Conservation (phyloP, 371 early-diverging fungal species). For the Mucor indicus region DNA sequence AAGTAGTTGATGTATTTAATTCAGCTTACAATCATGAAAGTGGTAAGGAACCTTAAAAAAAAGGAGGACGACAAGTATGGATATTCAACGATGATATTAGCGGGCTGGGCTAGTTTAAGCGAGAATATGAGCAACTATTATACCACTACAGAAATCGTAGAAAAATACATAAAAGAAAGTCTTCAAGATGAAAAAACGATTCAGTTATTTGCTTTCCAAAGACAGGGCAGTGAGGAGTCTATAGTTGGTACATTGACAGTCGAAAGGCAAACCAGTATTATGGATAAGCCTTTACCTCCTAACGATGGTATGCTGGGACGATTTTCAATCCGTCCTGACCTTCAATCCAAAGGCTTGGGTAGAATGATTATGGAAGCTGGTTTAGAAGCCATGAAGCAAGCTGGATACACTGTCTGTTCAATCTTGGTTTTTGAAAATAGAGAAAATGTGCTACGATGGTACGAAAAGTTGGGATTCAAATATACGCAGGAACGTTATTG, state of each 20-base stretch:
- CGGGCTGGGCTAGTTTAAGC: not conserved
- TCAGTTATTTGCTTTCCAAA: conserved; percentile 5
- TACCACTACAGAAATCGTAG: not conserved
- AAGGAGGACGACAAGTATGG: not conserved
- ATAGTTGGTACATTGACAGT: conserved; percentile 16
- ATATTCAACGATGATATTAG: not conserved
- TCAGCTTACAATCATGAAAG: conserved; percentile 9
- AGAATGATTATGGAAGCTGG: conserved; percentile 32
- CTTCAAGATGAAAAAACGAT: no score
- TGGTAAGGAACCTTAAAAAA: not conserved
- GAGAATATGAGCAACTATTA: not conserved
- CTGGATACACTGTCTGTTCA: conserved; percentile 17
- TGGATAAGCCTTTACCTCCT: not conserved
- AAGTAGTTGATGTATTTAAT: conserved; percentile 8
- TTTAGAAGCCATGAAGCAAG: conserved; percentile 17
- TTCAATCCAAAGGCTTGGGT: conserved; percentile 43
- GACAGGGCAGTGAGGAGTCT: conserved; percentile 3
- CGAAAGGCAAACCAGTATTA: not conserved
- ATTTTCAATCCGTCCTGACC: conserved; percentile 33
- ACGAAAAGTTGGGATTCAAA: conserved; percentile 43
- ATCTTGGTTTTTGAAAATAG: conserved; percentile 49
- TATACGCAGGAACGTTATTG: conserved; percentile 44
- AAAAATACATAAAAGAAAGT: conserved; percentile 7
- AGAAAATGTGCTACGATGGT: conserved; percentile 43
- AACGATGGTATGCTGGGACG: conserved; percentile 19